phyloP scores from a whole-genome alignment of 1,284 basidiomycete species.

The Phylloporus sp. region DNA sequence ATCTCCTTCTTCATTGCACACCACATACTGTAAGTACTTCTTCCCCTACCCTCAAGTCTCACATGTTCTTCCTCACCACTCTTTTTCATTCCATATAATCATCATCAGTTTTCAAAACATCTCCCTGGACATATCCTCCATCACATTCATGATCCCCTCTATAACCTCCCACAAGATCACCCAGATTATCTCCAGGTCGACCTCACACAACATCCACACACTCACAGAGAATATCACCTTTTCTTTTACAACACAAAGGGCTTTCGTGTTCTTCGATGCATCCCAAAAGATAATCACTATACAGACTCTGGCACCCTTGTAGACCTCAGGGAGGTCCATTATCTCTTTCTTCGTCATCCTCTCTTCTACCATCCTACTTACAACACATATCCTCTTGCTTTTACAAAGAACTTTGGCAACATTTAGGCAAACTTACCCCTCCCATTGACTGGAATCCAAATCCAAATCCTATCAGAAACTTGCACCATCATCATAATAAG shows the following conservation, averaged over 20 bases:
- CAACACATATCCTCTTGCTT: background rate
- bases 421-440: background rate
- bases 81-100: background rate
- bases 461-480: too few relatives aligned
- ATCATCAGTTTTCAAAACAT: background rate
- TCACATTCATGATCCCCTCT: background rate
- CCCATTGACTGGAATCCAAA: too few relatives aligned
- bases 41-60: too few relatives aligned
- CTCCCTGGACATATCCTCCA: background rate
- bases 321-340: background rate
- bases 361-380: background rate
- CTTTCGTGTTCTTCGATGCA: background rate
- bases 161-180: background rate
- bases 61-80: background rate
- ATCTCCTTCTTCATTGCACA: background rate
- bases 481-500: too few relatives aligned
- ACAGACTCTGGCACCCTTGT: background rate
- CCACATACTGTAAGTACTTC: background rate
- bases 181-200: background rate
- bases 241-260: background rate
- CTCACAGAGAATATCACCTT: background rate
- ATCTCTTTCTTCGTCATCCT: background rate
- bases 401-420: background rate
- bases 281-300: background rate
- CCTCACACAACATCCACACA: background rate